These are phyloP conservation scores for Pleomassaria siparia DNA, from an alignment of 2,329 filamentous ascomycete genomes.

Conservation along the genomic window DNA sequence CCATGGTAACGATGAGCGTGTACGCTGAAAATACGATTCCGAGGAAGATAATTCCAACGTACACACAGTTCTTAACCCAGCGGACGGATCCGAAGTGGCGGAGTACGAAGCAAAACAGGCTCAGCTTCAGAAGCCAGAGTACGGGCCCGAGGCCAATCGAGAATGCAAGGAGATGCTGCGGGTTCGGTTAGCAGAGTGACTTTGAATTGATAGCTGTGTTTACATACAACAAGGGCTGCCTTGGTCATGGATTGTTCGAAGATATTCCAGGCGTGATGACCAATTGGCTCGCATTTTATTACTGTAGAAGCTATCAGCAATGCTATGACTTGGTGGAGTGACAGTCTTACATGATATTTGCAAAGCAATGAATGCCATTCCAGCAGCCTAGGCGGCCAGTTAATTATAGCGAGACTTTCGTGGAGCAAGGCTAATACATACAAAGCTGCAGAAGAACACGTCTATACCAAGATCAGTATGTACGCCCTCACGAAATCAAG, in stretches of 20 bases:
- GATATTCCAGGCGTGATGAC: conserved; percentile 23
- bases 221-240: background rate
- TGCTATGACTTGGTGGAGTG: background rate
- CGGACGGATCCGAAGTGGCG: conserved; percentile 14
- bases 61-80: conserved; percentile 22
- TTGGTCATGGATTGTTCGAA: conserved; percentile 11
- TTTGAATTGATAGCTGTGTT: background rate
- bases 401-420: background rate
- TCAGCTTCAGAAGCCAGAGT: conserved; percentile 23
- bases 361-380: conserved; percentile 19
- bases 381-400: conserved; percentile 3
- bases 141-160: conserved; percentile 18
- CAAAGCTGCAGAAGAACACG: conserved; percentile 13
- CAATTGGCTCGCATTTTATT: conserved; percentile 12
- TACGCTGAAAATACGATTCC: conserved; percentile 18
- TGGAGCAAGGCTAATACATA: conserved; percentile 1
- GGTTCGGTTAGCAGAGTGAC: background rate
- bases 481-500: background rate
- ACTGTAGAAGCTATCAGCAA: conserved; percentile 12
- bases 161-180: conserved; percentile 14
- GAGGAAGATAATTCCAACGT: conserved; percentile 16
- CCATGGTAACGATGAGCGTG: conserved; percentile 17
- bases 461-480: conserved; percentile 9
- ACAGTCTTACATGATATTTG: conserved; percentile 15
- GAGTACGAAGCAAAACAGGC: conserved; percentile 18